A percentile compares a stretch with the other conserved stretches of the same genome.
phyloP scores from a whole-genome alignment of 805 yeast genomes.

The Spathaspora gorwiae region DNA sequence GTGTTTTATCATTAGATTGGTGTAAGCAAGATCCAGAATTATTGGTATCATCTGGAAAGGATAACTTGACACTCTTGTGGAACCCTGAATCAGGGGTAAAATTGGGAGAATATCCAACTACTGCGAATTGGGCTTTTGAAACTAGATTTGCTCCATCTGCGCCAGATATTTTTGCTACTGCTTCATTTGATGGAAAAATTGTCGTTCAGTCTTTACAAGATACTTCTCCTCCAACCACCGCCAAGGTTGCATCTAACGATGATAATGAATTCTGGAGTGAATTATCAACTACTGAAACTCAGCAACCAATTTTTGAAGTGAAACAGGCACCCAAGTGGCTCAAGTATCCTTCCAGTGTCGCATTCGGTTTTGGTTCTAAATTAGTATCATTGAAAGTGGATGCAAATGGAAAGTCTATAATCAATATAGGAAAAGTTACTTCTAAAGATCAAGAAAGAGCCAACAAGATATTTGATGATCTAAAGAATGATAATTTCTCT shows the following conservation, averaged over 20 bases:
- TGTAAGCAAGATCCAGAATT: conserved; percentile 74
- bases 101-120: conserved; percentile 83
- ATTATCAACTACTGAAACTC: conserved; percentile 61
- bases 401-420: conserved; percentile 35
- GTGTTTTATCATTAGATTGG: conserved; percentile 91
- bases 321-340: conserved; percentile 91
- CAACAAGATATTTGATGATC: conserved; percentile 48
- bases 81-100: conserved; percentile 72
- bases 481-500: conserved; percentile 50
- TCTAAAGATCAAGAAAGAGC: conserved; percentile 31
- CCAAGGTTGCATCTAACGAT: conserved; percentile 35
- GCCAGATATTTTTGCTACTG: conserved; percentile 86
- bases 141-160: conserved; percentile 80
- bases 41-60: conserved; percentile 87
- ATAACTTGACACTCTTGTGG: conserved; percentile 85
- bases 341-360: conserved; percentile 63
- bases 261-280: conserved; percentile 87
- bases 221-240: conserved; percentile 54
- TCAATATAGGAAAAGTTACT: conserved; percentile 41
- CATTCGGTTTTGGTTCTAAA: conserved; percentile 94
- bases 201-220: conserved; percentile 85
- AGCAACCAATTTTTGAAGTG: conserved; percentile 65
- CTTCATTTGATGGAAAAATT: conserved; percentile 83
- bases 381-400: conserved; percentile 52
- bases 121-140: conserved; percentile 92